Evolutionary conservation across 2,329 filamentous ascomycete genomes (phyloP).

Genomic region (Lizonia empirigonia): DNA sequence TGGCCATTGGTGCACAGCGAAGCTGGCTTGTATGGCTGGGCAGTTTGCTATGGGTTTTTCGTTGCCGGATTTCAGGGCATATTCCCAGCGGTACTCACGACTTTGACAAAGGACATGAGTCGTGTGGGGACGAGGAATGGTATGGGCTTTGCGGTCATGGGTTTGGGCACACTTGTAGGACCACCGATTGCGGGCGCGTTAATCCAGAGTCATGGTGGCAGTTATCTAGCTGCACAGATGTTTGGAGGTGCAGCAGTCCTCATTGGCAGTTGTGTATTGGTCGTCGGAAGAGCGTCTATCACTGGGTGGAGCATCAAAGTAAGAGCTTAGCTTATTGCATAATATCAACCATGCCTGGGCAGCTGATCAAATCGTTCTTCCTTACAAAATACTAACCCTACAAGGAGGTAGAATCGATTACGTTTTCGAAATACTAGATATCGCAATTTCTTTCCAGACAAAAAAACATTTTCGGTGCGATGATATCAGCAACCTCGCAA

Average conservation of each 20-base stretch:
- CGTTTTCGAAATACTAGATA: no score
- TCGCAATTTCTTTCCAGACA: no score
- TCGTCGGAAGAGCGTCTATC: constrained; percentile 35
- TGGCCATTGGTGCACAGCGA: constrained; percentile 60
- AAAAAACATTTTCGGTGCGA: no score
- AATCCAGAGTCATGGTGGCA: constrained; percentile 49
- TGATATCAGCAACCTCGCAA: no score
- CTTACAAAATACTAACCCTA: no score
- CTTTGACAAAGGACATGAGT: constrained; percentile 54
- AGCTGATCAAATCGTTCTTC: no score
- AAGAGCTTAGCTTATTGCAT: constrained; percentile 28
- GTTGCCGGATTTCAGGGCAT: constrained; percentile 54
- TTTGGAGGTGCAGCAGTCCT: constrained; percentile 45
- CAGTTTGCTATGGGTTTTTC: constrained; percentile 53
- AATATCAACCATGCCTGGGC: no score
- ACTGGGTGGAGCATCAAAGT: constrained; percentile 38
- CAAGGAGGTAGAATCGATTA: no score
- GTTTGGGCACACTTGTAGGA: constrained; percentile 53
- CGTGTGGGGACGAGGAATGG: constrained; percentile 56
- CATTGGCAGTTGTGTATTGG: constrained; percentile 36
- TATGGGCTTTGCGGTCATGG: constrained; percentile 55
- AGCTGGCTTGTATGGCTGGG: constrained; percentile 51
- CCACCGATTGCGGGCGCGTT: constrained; percentile 56
- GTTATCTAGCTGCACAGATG: constrained; percentile 54
- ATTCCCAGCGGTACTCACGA: constrained; percentile 52